phyloP scores from a whole-genome alignment of 495 filamentous ascomycete genomes.

The Talaromyces adpressus region DNA sequence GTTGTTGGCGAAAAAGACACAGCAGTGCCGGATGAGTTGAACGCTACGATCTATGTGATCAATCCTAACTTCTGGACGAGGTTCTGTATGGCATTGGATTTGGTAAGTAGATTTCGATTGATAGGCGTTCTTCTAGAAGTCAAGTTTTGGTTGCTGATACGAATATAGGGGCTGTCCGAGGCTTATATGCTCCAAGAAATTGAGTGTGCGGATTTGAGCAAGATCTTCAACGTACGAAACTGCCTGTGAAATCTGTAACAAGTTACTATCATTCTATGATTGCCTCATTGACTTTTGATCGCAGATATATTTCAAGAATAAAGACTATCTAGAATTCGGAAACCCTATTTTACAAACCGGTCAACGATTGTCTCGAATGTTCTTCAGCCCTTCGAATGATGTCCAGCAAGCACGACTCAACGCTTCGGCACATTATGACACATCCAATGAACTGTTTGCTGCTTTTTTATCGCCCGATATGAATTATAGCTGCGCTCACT shows the following conservation, averaged over 20 bases:
- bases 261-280: background rate
- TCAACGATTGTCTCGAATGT: constrained; percentile 10
- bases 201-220: constrained; percentile 52
- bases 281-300: background rate
- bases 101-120: constrained; percentile 4
- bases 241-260: background rate
- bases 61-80: constrained; percentile 8
- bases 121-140: background rate
- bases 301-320: constrained; percentile 16
- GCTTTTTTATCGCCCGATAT: constrained; percentile 67
- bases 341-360: constrained; percentile 5
- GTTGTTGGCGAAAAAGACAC: background rate
- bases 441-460: constrained; percentile 66
- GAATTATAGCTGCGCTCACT: constrained; percentile 72
- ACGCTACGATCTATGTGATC: constrained; percentile 5
- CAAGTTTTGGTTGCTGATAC: background rate
- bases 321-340: background rate
- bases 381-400: constrained; percentile 55
- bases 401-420: constrained; percentile 58
- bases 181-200: constrained; percentile 65
- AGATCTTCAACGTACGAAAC: constrained; percentile 52
- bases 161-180: constrained; percentile 53
- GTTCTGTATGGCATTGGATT: constrained; percentile 6
- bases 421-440: constrained; percentile 66
- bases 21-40: background rate